A percentile compares a stretch with the other conserved stretches of the same genome.
Conservation (phyloP, 495 filamentous ascomycete species). For the Xylaria acuta region DNA sequence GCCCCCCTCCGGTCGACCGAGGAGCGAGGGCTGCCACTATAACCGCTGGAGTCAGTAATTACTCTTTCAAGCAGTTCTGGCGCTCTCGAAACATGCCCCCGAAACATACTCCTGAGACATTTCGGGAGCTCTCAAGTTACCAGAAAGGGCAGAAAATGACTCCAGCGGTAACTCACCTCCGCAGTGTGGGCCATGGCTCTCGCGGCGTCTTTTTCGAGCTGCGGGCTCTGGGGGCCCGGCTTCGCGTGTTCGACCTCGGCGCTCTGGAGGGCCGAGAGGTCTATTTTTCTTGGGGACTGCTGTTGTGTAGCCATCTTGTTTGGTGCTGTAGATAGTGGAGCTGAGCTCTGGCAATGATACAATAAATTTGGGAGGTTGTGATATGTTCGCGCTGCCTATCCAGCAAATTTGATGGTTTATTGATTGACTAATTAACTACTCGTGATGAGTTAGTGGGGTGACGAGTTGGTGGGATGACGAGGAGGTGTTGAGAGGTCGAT, state of each 20-base stretch:
- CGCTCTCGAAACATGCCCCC: no score
- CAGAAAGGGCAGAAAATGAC: no score
- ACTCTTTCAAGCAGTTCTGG: no score
- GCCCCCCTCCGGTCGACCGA: slow-evolving; percentile 47
- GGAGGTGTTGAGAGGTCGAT: no score
- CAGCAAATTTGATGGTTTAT: neutral
- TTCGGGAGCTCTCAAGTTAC: no score
- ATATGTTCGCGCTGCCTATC: neutral
- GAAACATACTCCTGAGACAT: no score
- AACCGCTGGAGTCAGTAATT: no score
- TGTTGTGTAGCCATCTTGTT: slow-evolving; percentile 1
- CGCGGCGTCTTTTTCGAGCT: slow-evolving; percentile 38
- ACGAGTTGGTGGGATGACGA: no score
- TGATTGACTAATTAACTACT: neutral
- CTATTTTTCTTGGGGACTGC: slow-evolving; percentile 8
- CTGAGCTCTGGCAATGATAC: neutral
- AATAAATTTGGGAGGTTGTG: neutral
- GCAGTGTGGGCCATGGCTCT: slow-evolving; percentile 45
- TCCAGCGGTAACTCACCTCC: no score
- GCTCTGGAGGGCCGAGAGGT: slow-evolving; percentile 28
- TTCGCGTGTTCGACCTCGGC: slow-evolving; percentile 25
- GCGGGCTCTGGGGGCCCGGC: slow-evolving; percentile 29
- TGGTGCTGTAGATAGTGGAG: neutral
- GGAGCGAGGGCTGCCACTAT: slow-evolving; percentile 53
- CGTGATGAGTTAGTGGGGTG: no score